Evolutionary conservation across 306 rosid genomes (phyloP).

Genomic region (Dryas octopetala): DNA sequence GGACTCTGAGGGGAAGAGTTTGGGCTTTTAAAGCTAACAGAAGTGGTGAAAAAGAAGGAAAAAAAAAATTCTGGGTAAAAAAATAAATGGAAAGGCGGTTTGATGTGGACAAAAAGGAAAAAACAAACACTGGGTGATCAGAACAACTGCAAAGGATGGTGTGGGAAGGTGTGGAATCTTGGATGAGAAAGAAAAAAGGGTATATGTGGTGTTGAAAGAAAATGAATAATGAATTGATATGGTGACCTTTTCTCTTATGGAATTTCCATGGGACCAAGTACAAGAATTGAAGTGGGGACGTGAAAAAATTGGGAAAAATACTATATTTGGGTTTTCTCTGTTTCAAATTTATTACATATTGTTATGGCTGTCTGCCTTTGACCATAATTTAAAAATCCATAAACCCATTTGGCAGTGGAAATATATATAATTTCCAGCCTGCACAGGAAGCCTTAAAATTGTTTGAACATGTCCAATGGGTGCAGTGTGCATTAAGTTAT

Average conservation of each 20-base stretch:
- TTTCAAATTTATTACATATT: too few relatives aligned
- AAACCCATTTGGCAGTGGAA: not conserved
- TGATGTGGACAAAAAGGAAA: conserved; percentile 36
- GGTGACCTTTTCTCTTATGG: conserved; percentile 23
- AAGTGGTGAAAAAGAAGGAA: not conserved
- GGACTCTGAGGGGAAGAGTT: conserved; percentile 7
- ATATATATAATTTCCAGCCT: conserved; percentile 8
- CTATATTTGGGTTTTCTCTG: not conserved
- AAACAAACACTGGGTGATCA: conserved; percentile 16
- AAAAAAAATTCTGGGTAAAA: not conserved
- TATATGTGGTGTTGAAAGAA: conserved; percentile 6
- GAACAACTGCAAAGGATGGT: conserved; percentile 37
- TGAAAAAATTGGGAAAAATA: conserved; percentile 1
- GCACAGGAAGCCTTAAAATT: not conserved
- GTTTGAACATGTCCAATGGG: not conserved
- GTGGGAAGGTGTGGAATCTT: conserved; percentile 32
- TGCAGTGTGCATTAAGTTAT: not conserved
- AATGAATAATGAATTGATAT: not conserved
- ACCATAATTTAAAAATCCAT: conserved; percentile 1
- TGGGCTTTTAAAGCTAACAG: conserved; percentile 29
- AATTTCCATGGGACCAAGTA: conserved; percentile 20
- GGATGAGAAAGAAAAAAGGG: not conserved
- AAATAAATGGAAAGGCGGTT: conserved; percentile 35
- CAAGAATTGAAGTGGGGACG: not conserved
- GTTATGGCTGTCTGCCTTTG: not conserved